Evolutionary conservation across 257 asterid species (phyloP).

Genomic region (Nicotiana benthamiana): DNA sequence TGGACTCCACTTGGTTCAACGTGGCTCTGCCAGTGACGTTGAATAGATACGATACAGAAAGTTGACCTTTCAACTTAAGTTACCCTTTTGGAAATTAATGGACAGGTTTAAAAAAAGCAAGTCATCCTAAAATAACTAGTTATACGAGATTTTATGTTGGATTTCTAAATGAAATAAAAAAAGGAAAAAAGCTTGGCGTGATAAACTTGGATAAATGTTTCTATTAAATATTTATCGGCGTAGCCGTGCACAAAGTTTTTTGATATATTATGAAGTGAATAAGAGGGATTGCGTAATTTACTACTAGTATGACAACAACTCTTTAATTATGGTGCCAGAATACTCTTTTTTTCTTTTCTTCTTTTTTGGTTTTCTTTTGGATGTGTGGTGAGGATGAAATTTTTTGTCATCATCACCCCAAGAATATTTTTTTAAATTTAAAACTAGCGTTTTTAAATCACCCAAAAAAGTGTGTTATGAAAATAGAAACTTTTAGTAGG

Average conservation of each 20-base stretch:
- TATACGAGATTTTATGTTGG: neutral
- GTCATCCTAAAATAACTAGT: neutral
- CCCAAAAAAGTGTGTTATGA: no score
- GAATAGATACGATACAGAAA: neutral
- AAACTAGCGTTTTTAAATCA: neutral
- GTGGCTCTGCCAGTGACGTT: neutral
- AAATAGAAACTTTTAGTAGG: no score
- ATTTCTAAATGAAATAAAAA: neutral
- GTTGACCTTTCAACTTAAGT: neutral
- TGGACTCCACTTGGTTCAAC: no score
- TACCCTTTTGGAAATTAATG: neutral
- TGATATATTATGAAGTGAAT: neutral
- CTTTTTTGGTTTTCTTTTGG: neutral
- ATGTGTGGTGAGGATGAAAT: neutral
- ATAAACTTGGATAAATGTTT: neutral
- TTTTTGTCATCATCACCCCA: neutral
- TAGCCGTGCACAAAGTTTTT: neutral
- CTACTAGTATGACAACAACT: neutral
- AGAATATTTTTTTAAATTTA: no score
- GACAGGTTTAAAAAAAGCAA: neutral
- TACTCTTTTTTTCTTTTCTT: no score
- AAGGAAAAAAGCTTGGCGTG: neutral
- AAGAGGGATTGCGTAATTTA: neutral
- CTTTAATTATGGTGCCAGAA: neutral
- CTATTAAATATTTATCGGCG: neutral